A percentile compares a stretch with the other conserved stretches of the same genome.
These are phyloP conservation scores for Aquilaria yunnanensis DNA, from an alignment of 345 rosid species.

Conservation along the genomic window DNA sequence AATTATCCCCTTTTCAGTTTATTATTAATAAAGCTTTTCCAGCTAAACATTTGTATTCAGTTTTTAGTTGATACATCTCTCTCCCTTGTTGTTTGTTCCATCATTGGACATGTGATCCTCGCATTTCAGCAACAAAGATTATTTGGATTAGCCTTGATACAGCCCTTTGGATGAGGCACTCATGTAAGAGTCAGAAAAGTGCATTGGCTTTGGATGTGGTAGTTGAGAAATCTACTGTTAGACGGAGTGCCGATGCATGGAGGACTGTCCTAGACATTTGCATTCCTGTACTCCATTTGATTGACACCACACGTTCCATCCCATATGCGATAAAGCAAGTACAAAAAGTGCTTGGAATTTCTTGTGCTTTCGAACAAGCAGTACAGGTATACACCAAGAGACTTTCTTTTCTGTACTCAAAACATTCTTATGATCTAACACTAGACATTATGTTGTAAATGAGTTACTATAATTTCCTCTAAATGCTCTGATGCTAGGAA, in stretches of 20 bases:
- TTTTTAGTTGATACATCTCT: neutral
- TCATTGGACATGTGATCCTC: conserved; percentile 60
- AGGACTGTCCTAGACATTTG: conserved; percentile 80
- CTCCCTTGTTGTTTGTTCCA: neutral
- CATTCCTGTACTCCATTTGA: conserved; percentile 76
- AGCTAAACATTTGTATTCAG: neutral
- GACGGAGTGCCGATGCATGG: conserved; percentile 93
- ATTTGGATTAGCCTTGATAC: conserved; percentile 69
- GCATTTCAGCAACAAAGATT: conserved; percentile 63
- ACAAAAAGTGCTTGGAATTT: conserved; percentile 79
- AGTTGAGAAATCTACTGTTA: conserved; percentile 65
- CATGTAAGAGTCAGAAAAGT: conserved; percentile 22
- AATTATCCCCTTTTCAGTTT: no score
- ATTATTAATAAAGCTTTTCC: neutral
- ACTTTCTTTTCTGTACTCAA: no score
- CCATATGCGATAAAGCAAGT: conserved; percentile 91
- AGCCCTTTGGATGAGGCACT: conserved; percentile 61
- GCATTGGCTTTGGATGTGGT: conserved; percentile 77
- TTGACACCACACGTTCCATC: conserved; percentile 72
- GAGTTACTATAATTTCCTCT: no score
- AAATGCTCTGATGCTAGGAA: no score
- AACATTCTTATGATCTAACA: no score
- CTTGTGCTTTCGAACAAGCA: conserved; percentile 90
- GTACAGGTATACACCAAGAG: conserved; percentile 49
- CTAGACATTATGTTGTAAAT: no score